Conservation (phyloP, 768 basidiomycete genomes). For the Boletus barrowsii region DNA sequence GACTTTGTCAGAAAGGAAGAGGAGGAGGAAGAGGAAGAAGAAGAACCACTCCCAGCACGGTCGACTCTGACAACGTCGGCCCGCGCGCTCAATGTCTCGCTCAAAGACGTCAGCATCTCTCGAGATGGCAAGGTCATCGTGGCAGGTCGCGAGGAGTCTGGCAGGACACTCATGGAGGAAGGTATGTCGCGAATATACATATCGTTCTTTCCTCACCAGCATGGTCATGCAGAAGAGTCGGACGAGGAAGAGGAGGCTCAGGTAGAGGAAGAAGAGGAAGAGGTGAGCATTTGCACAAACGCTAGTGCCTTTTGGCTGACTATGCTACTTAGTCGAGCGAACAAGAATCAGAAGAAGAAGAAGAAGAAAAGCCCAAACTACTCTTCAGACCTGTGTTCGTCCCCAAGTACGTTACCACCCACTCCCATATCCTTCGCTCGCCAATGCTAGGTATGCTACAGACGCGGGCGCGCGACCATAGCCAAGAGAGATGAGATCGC, state of each 20-base stretch:
- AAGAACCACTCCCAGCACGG: conserved; percentile 40
- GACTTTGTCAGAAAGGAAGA: conserved; percentile 47
- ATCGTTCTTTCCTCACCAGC: conserved; percentile 3
- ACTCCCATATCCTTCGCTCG: background rate
- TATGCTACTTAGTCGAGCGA: conserved; percentile 67
- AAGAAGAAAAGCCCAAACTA: conserved; percentile 67
- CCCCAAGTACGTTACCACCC: conserved; percentile 65
- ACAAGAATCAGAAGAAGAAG: conserved; percentile 87
- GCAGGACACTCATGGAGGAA: conserved; percentile 63
- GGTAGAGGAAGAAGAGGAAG: conserved; percentile 32
- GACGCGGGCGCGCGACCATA: conserved; percentile 74
- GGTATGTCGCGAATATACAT: conserved; percentile 33
- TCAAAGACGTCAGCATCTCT: conserved; percentile 80
- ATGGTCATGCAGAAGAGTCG: conserved; percentile 13
- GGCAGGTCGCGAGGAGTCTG: conserved; percentile 75
- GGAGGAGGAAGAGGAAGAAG: conserved; percentile 48
- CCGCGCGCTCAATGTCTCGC: conserved; percentile 66
- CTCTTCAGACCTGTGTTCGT: conserved; percentile 93
- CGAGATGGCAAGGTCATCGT: conserved; percentile 78
- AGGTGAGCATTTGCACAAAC: conserved; percentile 34
- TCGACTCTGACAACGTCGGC: conserved; percentile 32
- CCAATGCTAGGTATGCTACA: conserved; percentile 28
- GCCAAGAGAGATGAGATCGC: conserved; percentile 63
- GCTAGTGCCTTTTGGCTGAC: conserved; percentile 12
- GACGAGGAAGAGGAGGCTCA: conserved; percentile 49